phyloP scores from a whole-genome alignment of 495 filamentous ascomycete species.

The Penicillium cinerascens region DNA sequence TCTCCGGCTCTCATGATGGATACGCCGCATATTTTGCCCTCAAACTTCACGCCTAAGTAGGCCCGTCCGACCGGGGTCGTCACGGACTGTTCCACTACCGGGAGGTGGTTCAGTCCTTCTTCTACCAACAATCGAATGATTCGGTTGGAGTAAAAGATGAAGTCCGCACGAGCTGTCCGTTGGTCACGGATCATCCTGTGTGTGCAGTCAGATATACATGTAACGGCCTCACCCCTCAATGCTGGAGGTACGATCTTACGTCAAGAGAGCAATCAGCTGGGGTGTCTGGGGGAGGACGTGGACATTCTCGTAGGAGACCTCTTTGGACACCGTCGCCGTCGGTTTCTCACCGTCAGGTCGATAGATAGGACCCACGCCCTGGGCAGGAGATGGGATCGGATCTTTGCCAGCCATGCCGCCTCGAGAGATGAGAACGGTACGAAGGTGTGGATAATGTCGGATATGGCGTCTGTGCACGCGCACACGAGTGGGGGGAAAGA shows the following conservation, averaged over 20 bases:
- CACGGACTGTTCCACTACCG: slow-evolving; percentile 79
- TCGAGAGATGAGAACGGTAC: neutral
- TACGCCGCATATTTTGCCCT: slow-evolving; percentile 97
- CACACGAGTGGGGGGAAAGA: neutral
- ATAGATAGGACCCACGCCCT: slow-evolving; percentile 77
- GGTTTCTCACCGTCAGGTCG: slow-evolving; percentile 74
- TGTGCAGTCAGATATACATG: slow-evolving; percentile 15
- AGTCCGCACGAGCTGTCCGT: slow-evolving; percentile 84
- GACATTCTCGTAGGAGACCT: slow-evolving; percentile 80
- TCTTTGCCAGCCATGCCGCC: slow-evolving; percentile 34
- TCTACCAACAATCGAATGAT: slow-evolving; percentile 98
- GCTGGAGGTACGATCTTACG: slow-evolving; percentile 61
- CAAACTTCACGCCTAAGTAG: slow-evolving; percentile 91
- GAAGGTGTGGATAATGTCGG: neutral
- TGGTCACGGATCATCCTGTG: slow-evolving; percentile 90
- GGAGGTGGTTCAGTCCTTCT: slow-evolving; percentile 95
- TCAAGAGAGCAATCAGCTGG: slow-evolving; percentile 92
- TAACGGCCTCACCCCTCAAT: neutral
- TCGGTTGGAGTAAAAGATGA: slow-evolving; percentile 98
- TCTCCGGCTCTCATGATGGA: slow-evolving; percentile 98
- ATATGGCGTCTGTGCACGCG: neutral
- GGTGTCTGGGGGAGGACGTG: slow-evolving; percentile 88
- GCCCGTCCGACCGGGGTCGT: slow-evolving; percentile 84
- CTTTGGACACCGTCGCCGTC: slow-evolving; percentile 82
- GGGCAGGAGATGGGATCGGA: slow-evolving; percentile 53